Conservation (phyloP, 805 yeast species). For the Wickerhamiella slavikovae region DNA sequence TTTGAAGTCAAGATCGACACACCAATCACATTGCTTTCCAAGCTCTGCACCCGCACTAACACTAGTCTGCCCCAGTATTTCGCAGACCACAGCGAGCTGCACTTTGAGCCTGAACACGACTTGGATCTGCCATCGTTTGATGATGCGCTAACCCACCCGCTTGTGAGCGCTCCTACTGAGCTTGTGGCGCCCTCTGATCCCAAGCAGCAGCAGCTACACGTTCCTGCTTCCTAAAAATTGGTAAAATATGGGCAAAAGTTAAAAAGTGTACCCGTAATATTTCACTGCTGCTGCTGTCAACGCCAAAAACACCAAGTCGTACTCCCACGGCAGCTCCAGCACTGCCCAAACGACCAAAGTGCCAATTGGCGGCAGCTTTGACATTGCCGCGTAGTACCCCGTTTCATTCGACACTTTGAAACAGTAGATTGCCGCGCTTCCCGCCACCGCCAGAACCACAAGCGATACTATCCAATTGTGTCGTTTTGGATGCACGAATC, state of each 20-base stretch:
- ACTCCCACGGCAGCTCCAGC: conserved; percentile 20
- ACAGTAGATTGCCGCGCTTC: conserved; percentile 7
- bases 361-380: conserved; percentile 22
- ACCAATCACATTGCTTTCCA: conserved; percentile 10
- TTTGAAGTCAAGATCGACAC: conserved; percentile 14
- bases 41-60: conserved; percentile 14
- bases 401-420: conserved; percentile 17
- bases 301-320: conserved; percentile 13
- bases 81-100: conserved; percentile 1
- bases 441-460: neutral
- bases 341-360: conserved; percentile 22
- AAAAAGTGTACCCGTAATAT: conserved; percentile 6
- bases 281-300: conserved; percentile 12
- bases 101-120: conserved; percentile 1
- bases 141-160: conserved; percentile 12
- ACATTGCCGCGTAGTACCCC: conserved; percentile 21
- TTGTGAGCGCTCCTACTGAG: conserved; percentile 7
- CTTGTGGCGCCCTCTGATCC: neutral
- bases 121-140: conserved; percentile 13
- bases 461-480: conserved; percentile 2
- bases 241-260: neutral
- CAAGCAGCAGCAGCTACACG: neutral
- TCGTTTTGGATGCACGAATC: conserved; percentile 13
- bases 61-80: conserved; percentile 15
- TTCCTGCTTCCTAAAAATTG: neutral